These are phyloP conservation scores for Epithemia pelagica DNA, from an alignment of 108 stramenopile genomes.

Conservation along the genomic window DNA sequence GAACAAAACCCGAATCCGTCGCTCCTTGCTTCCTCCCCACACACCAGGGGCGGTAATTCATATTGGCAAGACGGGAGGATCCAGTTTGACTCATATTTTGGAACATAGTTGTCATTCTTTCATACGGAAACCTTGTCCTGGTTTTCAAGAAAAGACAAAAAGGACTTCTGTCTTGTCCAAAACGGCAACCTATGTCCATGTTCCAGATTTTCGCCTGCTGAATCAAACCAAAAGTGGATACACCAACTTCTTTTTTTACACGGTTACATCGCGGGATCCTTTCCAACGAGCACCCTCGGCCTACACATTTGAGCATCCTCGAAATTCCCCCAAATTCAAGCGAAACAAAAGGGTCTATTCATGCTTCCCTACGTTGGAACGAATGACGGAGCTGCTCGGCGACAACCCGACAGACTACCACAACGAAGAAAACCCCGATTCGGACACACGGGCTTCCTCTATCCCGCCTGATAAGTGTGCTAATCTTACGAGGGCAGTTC, in stretches of 20 bases:
- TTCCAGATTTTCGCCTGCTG: conserved; percentile 33
- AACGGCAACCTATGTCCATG: conserved; percentile 37
- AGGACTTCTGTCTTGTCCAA: neutral
- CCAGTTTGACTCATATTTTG: conserved; percentile 40
- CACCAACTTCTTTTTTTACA: conserved; percentile 25
- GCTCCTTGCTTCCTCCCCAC: neutral
- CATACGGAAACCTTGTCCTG: conserved; percentile 7
- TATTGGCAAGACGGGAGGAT: conserved; percentile 63
- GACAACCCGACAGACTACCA: neutral
- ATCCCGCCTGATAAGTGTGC: too few relatives aligned
- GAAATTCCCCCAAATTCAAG: neutral
- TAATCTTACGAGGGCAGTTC: neutral
- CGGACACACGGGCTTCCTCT: neutral
- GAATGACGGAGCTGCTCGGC: neutral
- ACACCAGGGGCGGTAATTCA: conserved; percentile 28
- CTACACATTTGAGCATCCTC: conserved; percentile 34
- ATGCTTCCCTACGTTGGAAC: neutral
- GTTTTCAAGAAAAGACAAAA: conserved; percentile 4
- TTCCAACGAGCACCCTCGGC: conserved; percentile 49
- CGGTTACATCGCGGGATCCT: conserved; percentile 47
- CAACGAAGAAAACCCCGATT: neutral
- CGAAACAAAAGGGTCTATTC: neutral
- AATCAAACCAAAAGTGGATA: neutral
- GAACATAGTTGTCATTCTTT: conserved; percentile 37
- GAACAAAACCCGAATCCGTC: too few relatives aligned